Base-by-base conservation (phyloP, 2,329 filamentous ascomycete genomes). In the Talaromyces pinophilus region DNA sequence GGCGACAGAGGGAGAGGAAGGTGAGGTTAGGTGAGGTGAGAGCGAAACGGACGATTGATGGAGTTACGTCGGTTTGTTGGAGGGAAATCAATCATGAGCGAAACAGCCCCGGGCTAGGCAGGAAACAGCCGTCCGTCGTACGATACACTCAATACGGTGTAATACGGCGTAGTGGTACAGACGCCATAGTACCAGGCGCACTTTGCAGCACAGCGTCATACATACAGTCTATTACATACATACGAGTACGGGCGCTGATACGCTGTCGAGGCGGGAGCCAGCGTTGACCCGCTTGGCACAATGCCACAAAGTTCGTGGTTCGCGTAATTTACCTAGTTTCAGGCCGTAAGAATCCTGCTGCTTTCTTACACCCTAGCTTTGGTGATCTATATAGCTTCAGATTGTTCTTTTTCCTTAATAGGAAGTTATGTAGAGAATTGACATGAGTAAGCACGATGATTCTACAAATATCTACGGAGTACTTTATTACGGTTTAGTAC, bases 301-400 rank as follows among this genome's bases (percentile, higher is more conserved):
- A 70, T 0, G 15, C 77, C 72, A 67, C 81, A 77, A 0, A 78
- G 77, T 13, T 76, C 71, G 6, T 33, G 28, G 25, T 73, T 78
- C 54, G 81, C 79, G 69, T 79, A 81, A 1, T 79, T 77, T 5
- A 82, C 75, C 52, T 59, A 57, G 61, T 30, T 38, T 59, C 30
- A 54, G 52, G 52, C n/a, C 52, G 30, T 19, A 19, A 55, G 2
- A 55, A 19, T 13, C 7, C 30, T 6, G 7, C 13, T 19, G 33
- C 17, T n/a, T 11, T 54, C 28, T 33, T 55, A 33, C 28, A 19
- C 17, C 46, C 52, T 19, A 22, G 30, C 5, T 55, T 28, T 25
- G 28, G 15, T 33, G 28, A 19, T 54, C 28, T 33, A 35, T 55
- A 35, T 19, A n/a, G 50, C 50, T 35, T 35, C 28, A 19, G 28